Conservation (phyloP, 768 basidiomycete genomes). For the Amanita jacksonii region DNA sequence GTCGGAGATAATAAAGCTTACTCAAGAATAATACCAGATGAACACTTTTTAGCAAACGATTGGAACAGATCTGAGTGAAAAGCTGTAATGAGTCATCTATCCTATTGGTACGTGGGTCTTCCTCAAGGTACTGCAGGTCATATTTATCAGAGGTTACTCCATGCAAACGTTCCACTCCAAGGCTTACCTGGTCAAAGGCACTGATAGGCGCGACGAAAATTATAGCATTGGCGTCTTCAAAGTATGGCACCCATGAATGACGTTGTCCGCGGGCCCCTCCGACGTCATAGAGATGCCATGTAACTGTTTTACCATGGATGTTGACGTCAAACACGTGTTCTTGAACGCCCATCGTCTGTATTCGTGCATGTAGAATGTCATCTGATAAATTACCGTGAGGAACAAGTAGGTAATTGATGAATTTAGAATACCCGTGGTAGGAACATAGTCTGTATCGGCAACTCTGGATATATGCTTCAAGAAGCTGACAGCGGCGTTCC, state of each 20-base stretch:
- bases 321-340: conserved; percentile 80
- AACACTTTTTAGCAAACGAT: conserved; percentile 65
- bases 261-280: conserved; percentile 66
- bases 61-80: conserved; percentile 80
- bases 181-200: conserved; percentile 68
- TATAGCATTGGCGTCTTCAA: conserved; percentile 71
- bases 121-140: conserved; percentile 63
- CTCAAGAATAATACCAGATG: conserved; percentile 51
- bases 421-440: conserved; percentile 52
- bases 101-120: conserved; percentile 77
- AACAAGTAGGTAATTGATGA: conserved; percentile 1
- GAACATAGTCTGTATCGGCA: conserved; percentile 58
- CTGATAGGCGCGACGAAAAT: conserved; percentile 75
- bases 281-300: conserved; percentile 68
- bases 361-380: conserved; percentile 82
- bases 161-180: too few relatives aligned
- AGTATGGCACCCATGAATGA: conserved; percentile 72
- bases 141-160: not conserved
- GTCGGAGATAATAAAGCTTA: conserved; percentile 19
- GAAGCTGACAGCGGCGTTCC: conserved; percentile 42
- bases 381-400: conserved; percentile 36
- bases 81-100: conserved; percentile 86
- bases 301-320: conserved; percentile 66
- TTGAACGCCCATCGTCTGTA: conserved; percentile 84
- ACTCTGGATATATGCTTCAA: conserved; percentile 65